Evolutionary conservation across 805 yeast species (phyloP).

Genomic region (Scheffersomyces lignosus): DNA sequence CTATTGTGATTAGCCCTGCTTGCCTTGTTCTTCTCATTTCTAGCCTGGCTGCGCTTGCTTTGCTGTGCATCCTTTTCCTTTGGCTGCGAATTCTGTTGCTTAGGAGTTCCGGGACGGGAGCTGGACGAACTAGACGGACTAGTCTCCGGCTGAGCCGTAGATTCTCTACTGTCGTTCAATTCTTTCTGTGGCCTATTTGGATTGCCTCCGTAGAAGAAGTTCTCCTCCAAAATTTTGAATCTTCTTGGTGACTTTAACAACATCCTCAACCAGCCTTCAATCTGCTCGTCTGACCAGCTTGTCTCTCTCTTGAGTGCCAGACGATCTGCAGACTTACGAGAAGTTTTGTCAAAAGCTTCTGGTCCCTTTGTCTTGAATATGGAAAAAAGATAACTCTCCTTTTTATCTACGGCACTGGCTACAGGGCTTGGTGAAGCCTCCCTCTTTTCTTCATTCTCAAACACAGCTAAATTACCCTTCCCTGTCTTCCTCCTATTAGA

Average conservation of each 20-base stretch:
- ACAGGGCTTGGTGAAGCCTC: slow-evolving; percentile 11
- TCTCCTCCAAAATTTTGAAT: slow-evolving; percentile 62
- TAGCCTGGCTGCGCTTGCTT: slow-evolving; percentile 18
- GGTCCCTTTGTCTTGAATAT: slow-evolving; percentile 51
- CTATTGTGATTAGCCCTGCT: slow-evolving; percentile 64
- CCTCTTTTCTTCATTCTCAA: slow-evolving; percentile 21
- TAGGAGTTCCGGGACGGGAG: no score
- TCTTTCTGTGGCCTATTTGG: slow-evolving; percentile 11
- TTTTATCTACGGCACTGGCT: slow-evolving; percentile 32
- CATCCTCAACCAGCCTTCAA: slow-evolving; percentile 92
- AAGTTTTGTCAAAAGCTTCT: slow-evolving; percentile 36
- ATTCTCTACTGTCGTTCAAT: background rate
- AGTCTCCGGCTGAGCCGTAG: background rate
- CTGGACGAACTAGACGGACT: no score
- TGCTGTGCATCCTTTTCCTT: background rate
- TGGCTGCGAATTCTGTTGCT: slow-evolving; percentile 2
- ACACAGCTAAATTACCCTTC: slow-evolving; percentile 26
- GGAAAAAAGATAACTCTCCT: slow-evolving; percentile 59
- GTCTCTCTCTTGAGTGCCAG: slow-evolving; percentile 50
- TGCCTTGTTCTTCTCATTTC: slow-evolving; percentile 58
- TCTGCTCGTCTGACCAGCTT: slow-evolving; percentile 84
- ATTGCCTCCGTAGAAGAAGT: slow-evolving; percentile 36
- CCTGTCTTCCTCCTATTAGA: slow-evolving; percentile 7
- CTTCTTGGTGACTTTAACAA: slow-evolving; percentile 63
- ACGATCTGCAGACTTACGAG: slow-evolving; percentile 54